These are phyloP conservation scores for Ambrosia trifida DNA, from an alignment of 129 eudicot species.

Conservation along the genomic window DNA sequence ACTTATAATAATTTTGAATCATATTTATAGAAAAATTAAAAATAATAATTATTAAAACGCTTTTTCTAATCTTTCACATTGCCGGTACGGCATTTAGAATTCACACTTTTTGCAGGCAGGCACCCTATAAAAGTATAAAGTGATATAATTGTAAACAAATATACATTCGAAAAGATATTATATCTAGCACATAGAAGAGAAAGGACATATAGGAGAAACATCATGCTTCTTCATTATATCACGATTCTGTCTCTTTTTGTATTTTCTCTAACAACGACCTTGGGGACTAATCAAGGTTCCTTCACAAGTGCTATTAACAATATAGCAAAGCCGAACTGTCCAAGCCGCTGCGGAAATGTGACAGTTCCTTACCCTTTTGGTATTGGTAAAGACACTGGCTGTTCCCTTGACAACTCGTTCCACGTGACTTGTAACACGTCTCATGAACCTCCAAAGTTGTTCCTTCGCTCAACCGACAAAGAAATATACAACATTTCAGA, in stretches of 20 bases:
- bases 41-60: too few relatives aligned
- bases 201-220: not conserved
- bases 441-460: slow-evolving; percentile 25
- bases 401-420: slow-evolving; percentile 26
- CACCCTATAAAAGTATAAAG: not conserved
- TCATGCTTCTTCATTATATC: slow-evolving; percentile 7
- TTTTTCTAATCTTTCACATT: too few relatives aligned
- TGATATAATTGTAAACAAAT: not conserved
- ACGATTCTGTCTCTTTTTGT: not conserved
- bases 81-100: not conserved
- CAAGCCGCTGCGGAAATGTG: slow-evolving; percentile 15
- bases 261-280: not conserved
- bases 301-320: not conserved
- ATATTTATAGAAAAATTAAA: too few relatives aligned
- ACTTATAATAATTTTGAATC: too few relatives aligned
- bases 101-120: too few relatives aligned
- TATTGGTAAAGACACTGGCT: slow-evolving; percentile 18
- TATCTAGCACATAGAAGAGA: not conserved
- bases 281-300: slow-evolving; percentile 7
- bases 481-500: not conserved
- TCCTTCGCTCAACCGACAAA: not conserved
- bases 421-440: slow-evolving; percentile 32
- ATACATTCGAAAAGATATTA: not conserved
- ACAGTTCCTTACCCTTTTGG: slow-evolving; percentile 38
- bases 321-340: slow-evolving; percentile 19